Evolutionary conservation across 768 basidiomycete genomes (phyloP).

Genomic region (Chiua virens): DNA sequence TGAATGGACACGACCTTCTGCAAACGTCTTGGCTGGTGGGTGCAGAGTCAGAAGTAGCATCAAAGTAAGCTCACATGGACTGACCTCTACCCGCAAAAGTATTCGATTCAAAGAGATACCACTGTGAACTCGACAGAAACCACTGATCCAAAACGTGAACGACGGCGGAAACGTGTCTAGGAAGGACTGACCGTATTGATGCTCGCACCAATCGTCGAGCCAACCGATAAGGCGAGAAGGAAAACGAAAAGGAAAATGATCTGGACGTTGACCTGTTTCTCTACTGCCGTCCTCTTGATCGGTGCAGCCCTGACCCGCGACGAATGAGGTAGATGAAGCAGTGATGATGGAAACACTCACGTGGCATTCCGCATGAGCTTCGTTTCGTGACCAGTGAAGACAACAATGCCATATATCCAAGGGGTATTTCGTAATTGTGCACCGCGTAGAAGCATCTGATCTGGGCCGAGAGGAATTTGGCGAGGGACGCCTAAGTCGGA

Average conservation of each 20-base stretch:
- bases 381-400: slow-evolving; percentile 97
- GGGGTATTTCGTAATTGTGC: slow-evolving; percentile 95
- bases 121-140: slow-evolving; percentile 84
- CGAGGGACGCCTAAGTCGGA: slow-evolving; percentile 58
- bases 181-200: slow-evolving; percentile 63
- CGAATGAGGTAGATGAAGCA: too few species aligned
- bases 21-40: slow-evolving; percentile 65
- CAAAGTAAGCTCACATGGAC: slow-evolving; percentile 14
- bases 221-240: slow-evolving; percentile 82
- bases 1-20: slow-evolving; percentile 61
- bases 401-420: slow-evolving; percentile 92
- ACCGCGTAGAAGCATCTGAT: slow-evolving; percentile 90
- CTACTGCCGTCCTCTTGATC: slow-evolving; percentile 95
- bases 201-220: slow-evolving; percentile 89
- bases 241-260: slow-evolving; percentile 93
- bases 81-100: slow-evolving; percentile 64
- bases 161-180: neutral
- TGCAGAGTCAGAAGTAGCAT: neutral
- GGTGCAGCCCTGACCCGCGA: slow-evolving; percentile 72
- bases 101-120: slow-evolving; percentile 78
- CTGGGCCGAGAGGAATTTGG: slow-evolving; percentile 90
- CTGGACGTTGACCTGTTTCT: slow-evolving; percentile 92
- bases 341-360: slow-evolving; percentile 47
- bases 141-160: slow-evolving; percentile 45
- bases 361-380: slow-evolving; percentile 98